A percentile compares a stretch with the other conserved stretches of the same genome.
Conservation (phyloP, 441 rosid genomes). For the Erodium chrysanthum region DNA sequence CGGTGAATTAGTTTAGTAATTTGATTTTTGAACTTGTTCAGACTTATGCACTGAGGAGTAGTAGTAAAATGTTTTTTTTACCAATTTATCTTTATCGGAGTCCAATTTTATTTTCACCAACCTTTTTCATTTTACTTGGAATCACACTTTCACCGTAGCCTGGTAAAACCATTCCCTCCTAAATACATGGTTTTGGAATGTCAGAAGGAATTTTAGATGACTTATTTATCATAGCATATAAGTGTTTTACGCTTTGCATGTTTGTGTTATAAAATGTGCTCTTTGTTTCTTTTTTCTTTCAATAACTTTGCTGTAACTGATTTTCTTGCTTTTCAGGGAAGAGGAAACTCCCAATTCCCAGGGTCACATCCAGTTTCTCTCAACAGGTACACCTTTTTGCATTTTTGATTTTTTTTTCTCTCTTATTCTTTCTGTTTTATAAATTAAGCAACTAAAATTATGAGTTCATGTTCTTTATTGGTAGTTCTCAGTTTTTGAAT, state of each 20-base stretch:
- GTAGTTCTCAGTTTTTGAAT: background rate
- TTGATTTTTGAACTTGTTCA: background rate
- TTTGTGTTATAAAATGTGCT: background rate
- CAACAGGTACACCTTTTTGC: conserved; percentile 48
- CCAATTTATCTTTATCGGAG: background rate
- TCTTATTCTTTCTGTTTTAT: conserved; percentile 14
- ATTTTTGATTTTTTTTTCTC: background rate
- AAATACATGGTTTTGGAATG: background rate
- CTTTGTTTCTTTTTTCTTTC: background rate
- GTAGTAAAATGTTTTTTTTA: too few relatives aligned
- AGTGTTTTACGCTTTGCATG: background rate
- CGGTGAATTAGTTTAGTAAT: background rate
- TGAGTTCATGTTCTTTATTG: background rate
- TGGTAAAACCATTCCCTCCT: background rate
- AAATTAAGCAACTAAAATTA: background rate
- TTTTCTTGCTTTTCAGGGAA: conserved; percentile 40
- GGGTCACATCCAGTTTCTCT: conserved; percentile 99
- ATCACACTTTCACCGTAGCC: background rate
- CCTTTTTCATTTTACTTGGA: background rate
- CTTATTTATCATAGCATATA: background rate
- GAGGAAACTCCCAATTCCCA: conserved; percentile 76
- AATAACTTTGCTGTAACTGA: background rate
- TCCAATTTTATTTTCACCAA: background rate
- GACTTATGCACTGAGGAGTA: background rate
- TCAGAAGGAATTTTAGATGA: background rate